Percentiles rank a stretch among this genome's conserved stretches.
These are phyloP conservation scores for Clavulina sp. DNA, from an alignment of 768 basidiomycete species.

Conservation along the genomic window DNA sequence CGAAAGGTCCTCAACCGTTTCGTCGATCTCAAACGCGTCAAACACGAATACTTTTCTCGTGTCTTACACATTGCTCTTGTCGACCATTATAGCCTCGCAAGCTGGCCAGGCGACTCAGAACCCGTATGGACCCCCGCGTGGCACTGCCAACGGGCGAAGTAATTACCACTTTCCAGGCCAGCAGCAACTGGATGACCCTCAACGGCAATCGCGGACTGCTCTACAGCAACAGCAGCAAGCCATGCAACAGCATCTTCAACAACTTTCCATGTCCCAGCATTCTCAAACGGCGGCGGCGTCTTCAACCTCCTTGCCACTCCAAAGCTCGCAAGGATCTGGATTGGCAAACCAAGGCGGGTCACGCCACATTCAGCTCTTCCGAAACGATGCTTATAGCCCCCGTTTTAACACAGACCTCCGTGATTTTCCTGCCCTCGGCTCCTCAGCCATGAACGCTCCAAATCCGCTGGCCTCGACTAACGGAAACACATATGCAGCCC, in stretches of 20 bases:
- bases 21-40: too few relatives aligned
- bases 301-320: constrained; percentile 19
- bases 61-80: not conserved
- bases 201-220: constrained; percentile 16
- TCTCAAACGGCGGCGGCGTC: constrained; percentile 30
- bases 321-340: constrained; percentile 18
- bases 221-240: constrained; percentile 22
- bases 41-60: not conserved
- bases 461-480: constrained; percentile 16
- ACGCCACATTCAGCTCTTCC: not conserved
- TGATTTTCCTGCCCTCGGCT: constrained; percentile 74
- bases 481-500: constrained; percentile 45
- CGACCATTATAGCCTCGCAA: not conserved
- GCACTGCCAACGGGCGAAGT: not conserved
- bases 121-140: not conserved
- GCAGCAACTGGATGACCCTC: not conserved
- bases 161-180: not conserved
- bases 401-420: constrained; percentile 62
- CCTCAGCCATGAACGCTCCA: constrained; percentile 32
- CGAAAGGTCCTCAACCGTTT: too few relatives aligned
- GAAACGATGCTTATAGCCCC: constrained; percentile 12
- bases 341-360: not conserved
- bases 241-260: constrained; percentile 1
- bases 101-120: not conserved
- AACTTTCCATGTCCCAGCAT: constrained; percentile 19